phyloP scores from a whole-genome alignment of 371 early-diverging fungal genomes.

The Lichtheimia hyalospora region DNA sequence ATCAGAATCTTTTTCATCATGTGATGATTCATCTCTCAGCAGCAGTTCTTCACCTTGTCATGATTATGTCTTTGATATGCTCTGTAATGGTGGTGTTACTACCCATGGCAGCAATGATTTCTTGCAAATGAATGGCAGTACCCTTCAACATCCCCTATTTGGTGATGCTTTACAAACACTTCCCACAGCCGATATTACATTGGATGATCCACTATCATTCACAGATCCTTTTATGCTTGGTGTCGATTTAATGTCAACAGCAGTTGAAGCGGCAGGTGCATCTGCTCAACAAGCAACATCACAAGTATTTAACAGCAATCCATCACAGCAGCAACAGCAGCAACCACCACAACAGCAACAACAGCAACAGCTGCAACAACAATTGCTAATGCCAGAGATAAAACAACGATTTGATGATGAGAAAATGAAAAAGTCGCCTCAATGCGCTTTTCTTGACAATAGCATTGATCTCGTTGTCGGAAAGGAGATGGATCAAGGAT shows the following conservation, averaged over 20 bases:
- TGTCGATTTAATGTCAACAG: background rate
- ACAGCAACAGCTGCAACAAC: conserved; percentile 7
- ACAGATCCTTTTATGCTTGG: conserved; percentile 9
- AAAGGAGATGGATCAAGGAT: conserved; percentile 3
- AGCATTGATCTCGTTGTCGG: background rate
- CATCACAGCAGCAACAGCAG: too few species aligned
- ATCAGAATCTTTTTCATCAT: conserved; percentile 16
- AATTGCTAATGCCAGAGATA: too few species aligned
- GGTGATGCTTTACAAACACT: conserved; percentile 1
- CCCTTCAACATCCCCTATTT: conserved; percentile 2
- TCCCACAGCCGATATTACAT: background rate
- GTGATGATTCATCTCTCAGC: conserved; percentile 50
- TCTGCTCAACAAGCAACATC: too few species aligned
- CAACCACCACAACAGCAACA: background rate
- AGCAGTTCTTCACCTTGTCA: conserved; percentile 43
- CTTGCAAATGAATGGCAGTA: conserved; percentile 2
- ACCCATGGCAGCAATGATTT: conserved; percentile 21
- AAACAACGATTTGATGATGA: too few species aligned
- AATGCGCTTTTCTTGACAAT: too few species aligned
- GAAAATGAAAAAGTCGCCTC: too few species aligned
- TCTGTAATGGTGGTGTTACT: conserved; percentile 26
- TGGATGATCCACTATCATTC: conserved; percentile 10
- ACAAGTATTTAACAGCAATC: too few species aligned
- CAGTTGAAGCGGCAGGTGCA: background rate
- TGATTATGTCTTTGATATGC: conserved; percentile 50